Conservation (phyloP, 228 moss, liverwort and hornwort genomes). For the Sphagnum magellanicum region DNA sequence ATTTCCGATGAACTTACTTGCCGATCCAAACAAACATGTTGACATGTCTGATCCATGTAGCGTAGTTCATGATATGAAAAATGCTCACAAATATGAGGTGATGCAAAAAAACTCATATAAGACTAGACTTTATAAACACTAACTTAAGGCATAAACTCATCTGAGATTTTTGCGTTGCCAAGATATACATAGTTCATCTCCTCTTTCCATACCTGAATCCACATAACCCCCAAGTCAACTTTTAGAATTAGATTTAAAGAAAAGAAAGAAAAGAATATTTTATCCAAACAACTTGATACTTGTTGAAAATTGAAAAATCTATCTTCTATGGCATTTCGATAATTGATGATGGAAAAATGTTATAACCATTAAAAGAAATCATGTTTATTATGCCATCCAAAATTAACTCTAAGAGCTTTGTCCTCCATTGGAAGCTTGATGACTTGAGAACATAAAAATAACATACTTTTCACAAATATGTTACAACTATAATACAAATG, state of each 20-base stretch:
- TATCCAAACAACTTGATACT: too few relatives aligned
- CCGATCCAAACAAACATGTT: too few relatives aligned
- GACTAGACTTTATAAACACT: too few relatives aligned
- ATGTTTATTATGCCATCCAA: background rate
- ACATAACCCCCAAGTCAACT: background rate
- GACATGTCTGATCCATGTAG: too few relatives aligned
- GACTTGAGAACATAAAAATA: background rate
- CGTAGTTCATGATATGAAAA: too few relatives aligned
- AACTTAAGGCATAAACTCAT: slow-evolving; percentile 58
- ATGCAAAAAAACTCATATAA: too few relatives aligned
- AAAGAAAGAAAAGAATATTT: background rate
- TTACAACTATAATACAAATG: too few relatives aligned
- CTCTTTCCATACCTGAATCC: slow-evolving; percentile 74
- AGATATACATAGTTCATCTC: slow-evolving; percentile 79
- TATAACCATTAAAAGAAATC: background rate
- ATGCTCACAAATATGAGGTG: too few relatives aligned
- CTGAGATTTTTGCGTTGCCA: slow-evolving; percentile 38
- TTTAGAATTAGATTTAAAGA: background rate
- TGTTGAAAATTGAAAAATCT: background rate
- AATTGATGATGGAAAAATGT: background rate
- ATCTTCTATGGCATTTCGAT: background rate
- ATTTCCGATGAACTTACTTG: too few relatives aligned
- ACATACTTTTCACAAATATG: background rate
- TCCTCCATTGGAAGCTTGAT: background rate
- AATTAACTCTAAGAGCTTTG: background rate